Evolutionary conservation across 805 yeast species (phyloP), one percentile per base, ranked within the genome.

Genomic region (Ogataea corticis): DNA sequence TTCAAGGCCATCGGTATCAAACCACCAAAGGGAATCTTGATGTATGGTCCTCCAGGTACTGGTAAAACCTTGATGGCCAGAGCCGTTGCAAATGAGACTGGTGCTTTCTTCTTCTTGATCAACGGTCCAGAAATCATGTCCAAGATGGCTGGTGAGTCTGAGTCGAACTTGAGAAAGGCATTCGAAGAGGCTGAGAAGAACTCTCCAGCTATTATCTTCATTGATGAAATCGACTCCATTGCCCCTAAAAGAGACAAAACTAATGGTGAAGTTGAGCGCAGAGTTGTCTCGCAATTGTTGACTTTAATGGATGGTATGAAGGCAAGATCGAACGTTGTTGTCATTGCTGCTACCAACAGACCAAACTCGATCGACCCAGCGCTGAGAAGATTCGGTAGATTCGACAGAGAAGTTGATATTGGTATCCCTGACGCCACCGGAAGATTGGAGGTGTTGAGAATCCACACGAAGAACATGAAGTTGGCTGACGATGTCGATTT

Each of bases 191-290:
- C 99, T 45, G 99, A 94, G 73, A 94, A 94, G 74, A 92, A 94
- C 68, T 94, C 98, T 13, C 99, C 99, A 14, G 82, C 99, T 12
- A 94, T 94, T 62, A 94, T 94, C 54, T 94, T 94, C 75, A 94
- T 94, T 63, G 99, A 94, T 73, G 99, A 94, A 73, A 94, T 94
- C 55, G 99, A 94, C 69, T 92, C 98, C 13, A 94, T 94, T 62
- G 99, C 99, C 42, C 99, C 99, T 69, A 94, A 94, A 85, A 89
- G 99, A 77, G 99, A 94, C 76, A 94, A 94, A 83, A 94, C 99
- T 44, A 94, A 94, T 67, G 99, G 99, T 75, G 99, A 94, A 72
- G 99, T 94, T 59, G 99, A 94, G 75, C 85, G 99, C 75, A 86
- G 99, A 76, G 99, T 94, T 46, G 99, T 94, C 50, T 92, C 98